Percentiles rank a stretch among this genome's conserved stretches.
Evolutionary conservation across 257 asterid species (phyloP).

Genomic region (Gardenia jasminoides): DNA sequence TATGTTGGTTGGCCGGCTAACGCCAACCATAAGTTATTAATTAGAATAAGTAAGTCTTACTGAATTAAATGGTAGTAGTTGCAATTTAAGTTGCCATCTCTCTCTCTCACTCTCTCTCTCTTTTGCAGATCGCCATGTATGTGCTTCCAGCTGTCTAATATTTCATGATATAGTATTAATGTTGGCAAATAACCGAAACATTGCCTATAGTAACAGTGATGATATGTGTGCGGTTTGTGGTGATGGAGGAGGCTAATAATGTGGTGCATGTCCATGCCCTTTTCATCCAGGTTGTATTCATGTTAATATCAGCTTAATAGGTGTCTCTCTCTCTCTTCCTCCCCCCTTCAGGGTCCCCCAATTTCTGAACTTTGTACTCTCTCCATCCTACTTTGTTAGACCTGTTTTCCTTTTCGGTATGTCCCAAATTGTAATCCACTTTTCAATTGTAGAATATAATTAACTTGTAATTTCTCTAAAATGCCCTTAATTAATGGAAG

Average conservation of each 20-base stretch:
- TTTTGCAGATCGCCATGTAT: slow-evolving; percentile 84
- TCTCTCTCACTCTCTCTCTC: too few relatives aligned
- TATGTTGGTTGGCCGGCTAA: slow-evolving; percentile 99
- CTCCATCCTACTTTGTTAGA: too few relatives aligned
- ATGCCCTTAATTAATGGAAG: too few relatives aligned
- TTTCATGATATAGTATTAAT: slow-evolving; percentile 94
- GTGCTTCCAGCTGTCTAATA: slow-evolving; percentile 79
- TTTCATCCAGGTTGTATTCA: slow-evolving; percentile 68
- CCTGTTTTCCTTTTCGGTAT: too few relatives aligned
- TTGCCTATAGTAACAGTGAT: slow-evolving; percentile 69
- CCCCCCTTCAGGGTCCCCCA: neutral
- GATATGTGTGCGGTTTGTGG: slow-evolving; percentile 98
- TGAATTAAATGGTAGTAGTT: slow-evolving; percentile 7
- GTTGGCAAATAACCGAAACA: slow-evolving; percentile 85
- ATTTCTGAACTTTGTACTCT: neutral
- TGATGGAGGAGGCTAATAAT: slow-evolving; percentile 67
- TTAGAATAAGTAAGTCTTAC: neutral
- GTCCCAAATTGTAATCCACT: too few relatives aligned
- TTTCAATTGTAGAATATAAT: too few relatives aligned
- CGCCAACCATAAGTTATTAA: slow-evolving; percentile 90
- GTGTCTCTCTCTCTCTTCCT: neutral
- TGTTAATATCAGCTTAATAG: neutral
- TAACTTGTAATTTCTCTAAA: too few relatives aligned
- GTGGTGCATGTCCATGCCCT: slow-evolving; percentile 96
- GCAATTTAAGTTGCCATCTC: slow-evolving; percentile 18